Conservation (phyloP, 2,329 filamentous ascomycete species). For the Scedosporium dehoogii region DNA sequence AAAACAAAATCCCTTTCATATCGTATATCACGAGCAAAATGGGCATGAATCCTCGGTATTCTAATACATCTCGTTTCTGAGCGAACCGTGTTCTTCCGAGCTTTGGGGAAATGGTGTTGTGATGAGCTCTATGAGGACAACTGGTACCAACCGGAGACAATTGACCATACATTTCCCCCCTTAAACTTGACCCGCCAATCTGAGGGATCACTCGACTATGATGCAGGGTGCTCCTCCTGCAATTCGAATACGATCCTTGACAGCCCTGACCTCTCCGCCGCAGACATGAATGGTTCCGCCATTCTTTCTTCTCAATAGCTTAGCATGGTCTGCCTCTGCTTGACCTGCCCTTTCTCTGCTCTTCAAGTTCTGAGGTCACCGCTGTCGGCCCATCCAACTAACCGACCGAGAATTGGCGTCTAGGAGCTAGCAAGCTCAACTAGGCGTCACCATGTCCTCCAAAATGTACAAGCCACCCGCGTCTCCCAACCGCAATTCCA, state of each 20-base stretch:
- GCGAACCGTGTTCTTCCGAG: too few species aligned
- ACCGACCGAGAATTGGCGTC: neutral
- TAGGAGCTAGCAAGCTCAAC: neutral
- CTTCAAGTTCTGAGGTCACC: neutral
- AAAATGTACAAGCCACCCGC: slow-evolving; percentile 34
- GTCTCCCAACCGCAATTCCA: slow-evolving; percentile 28
- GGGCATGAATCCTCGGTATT: too few species aligned
- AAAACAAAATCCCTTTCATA: too few species aligned
- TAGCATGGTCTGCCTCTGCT: neutral
- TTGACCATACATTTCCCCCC: neutral
- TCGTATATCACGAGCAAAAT: too few species aligned
- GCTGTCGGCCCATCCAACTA: neutral
- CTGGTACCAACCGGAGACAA: neutral
- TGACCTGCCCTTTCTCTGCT: neutral
- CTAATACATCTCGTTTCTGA: too few species aligned
- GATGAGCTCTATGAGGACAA: too few species aligned
- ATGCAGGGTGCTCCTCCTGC: neutral
- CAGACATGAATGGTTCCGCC: neutral
- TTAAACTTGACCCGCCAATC: neutral
- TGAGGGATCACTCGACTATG: neutral
- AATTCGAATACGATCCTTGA: neutral
- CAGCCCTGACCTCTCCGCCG: neutral
- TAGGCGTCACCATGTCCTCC: neutral
- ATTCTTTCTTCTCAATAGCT: neutral
- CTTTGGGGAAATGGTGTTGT: too few species aligned